A percentile compares a stretch with the other conserved stretches of the same genome.
Conservation (phyloP, 2,329 filamentous ascomycete species). For the Sarocladium strictum region DNA sequence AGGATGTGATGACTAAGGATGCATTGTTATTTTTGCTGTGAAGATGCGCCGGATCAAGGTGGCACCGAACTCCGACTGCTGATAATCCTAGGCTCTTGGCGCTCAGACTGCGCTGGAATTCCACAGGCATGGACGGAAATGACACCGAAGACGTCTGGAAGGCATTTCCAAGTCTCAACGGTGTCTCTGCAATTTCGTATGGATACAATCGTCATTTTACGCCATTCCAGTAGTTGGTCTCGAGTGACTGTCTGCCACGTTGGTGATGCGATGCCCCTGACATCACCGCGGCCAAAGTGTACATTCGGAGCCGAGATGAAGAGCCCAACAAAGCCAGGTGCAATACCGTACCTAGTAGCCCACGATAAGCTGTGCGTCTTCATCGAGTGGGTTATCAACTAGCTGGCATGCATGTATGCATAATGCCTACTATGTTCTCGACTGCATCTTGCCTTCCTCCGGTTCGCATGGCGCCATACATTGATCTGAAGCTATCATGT, state of each 20-base stretch:
- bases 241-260: no score
- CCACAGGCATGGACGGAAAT: neutral
- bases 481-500: no score
- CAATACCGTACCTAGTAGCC: no score
- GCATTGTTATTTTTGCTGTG: neutral
- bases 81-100: neutral
- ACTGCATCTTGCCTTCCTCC: no score
- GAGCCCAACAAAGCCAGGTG: no score
- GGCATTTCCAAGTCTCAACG: neutral
- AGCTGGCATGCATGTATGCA: neutral
- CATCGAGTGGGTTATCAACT: no score
- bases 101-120: neutral
- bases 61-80: neutral
- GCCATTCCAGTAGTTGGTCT: neutral
- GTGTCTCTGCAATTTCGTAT: neutral
- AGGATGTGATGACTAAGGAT: slow-evolving; percentile 9
- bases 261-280: no score
- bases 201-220: neutral
- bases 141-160: neutral
- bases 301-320: no score
- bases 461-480: no score
- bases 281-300: no score
- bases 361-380: no score
- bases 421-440: no score
- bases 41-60: neutral